phyloP scores from a whole-genome alignment of 805 yeast species.

The Wickerhamiella parazyma region DNA sequence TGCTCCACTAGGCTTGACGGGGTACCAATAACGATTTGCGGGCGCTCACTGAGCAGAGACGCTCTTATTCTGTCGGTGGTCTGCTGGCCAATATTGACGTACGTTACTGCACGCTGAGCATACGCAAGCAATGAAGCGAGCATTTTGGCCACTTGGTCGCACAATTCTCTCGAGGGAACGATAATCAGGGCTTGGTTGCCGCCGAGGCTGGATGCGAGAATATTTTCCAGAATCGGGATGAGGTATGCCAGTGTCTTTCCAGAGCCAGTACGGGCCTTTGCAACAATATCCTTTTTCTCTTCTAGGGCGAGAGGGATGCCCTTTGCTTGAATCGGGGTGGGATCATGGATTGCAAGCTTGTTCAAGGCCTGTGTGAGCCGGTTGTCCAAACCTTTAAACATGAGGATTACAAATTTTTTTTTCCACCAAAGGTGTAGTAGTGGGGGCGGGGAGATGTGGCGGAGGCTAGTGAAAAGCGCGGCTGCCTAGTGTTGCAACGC shows the following conservation, averaged over 20 bases:
- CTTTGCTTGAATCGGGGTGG: conserved; percentile 80
- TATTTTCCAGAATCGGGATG: conserved; percentile 71
- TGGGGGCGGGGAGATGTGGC: too few species aligned
- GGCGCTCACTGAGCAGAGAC: conserved; percentile 56
- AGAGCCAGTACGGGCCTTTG: conserved; percentile 89
- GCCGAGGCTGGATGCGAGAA: conserved; percentile 34
- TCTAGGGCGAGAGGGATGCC: conserved; percentile 87
- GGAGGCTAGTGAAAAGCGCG: too few species aligned
- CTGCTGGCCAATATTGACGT: conserved; percentile 51
- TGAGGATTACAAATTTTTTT: not conserved
- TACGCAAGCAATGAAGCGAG: conserved; percentile 52
- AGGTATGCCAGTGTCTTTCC: conserved; percentile 90
- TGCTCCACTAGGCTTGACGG: conserved; percentile 61
- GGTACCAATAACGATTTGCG: conserved; percentile 74
- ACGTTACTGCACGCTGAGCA: conserved; percentile 52
- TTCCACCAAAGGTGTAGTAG: not conserved
- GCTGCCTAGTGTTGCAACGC: too few species aligned
- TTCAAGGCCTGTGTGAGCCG: conserved; percentile 74
- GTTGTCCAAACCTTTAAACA: conserved; percentile 47
- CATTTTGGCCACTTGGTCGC: conserved; percentile 69
- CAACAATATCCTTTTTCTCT: conserved; percentile 82
- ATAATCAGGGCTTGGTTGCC: conserved; percentile 49
- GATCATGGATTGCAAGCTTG: conserved; percentile 65
- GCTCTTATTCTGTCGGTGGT: conserved; percentile 55
- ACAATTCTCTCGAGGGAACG: conserved; percentile 88